phyloP scores from a whole-genome alignment of 306 rosid species.

The Prosopis cineraria region DNA sequence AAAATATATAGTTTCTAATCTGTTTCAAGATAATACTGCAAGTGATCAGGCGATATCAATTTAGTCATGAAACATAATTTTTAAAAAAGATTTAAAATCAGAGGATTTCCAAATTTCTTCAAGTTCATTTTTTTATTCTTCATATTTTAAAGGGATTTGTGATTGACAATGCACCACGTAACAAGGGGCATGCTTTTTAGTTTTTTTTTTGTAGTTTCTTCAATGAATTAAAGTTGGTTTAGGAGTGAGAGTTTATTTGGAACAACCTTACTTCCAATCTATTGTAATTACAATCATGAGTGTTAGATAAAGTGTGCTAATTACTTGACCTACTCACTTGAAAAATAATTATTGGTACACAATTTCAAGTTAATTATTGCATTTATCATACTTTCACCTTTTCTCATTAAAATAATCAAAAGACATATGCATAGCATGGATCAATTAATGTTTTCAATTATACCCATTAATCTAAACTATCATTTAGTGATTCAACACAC shows the following conservation, averaged over 20 bases:
- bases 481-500: neutral
- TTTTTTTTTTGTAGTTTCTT: slow-evolving; percentile 19
- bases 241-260: slow-evolving; percentile 24
- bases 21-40: neutral
- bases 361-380: slow-evolving; percentile 20
- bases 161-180: too few species aligned
- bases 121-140: neutral
- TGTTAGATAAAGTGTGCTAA: slow-evolving; percentile 32
- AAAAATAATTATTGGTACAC: slow-evolving; percentile 12
- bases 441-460: neutral
- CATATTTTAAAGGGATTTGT: neutral
- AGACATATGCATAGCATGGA: neutral
- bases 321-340: slow-evolving; percentile 22
- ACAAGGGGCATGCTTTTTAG: too few species aligned
- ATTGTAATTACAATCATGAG: neutral
- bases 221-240: slow-evolving; percentile 37
- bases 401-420: neutral
- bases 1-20: neutral
- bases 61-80: neutral
- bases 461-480: neutral
- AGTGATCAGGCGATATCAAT: neutral
- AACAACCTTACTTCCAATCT: slow-evolving; percentile 27
- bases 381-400: slow-evolving; percentile 6
- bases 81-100: neutral
- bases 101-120: neutral